Conservation (phyloP, 352 stramenopile genomes). For the Plasmopara muralis region DNA sequence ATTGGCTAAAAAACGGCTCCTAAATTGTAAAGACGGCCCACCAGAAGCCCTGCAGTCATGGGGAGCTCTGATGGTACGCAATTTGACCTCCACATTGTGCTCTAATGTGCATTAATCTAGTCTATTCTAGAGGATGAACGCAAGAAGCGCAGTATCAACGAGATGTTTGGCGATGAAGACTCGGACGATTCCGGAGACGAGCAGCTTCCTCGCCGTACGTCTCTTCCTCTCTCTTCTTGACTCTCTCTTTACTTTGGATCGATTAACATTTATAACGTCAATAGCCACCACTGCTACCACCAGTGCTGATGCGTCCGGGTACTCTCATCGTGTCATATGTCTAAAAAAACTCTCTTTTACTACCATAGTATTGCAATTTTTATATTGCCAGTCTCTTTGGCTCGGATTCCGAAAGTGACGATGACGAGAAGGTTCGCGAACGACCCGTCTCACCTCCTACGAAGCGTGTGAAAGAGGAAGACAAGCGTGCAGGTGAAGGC, state of each 20-base stretch:
- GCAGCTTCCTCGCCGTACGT: conserved; percentile 44
- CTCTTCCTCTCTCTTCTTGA: background rate
- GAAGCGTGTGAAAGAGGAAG: conserved; percentile 47
- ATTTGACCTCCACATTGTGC: background rate
- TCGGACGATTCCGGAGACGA: conserved; percentile 67
- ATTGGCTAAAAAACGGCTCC: too few relatives aligned
- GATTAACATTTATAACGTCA: background rate
- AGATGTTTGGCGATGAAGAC: conserved; percentile 84
- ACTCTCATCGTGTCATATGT: background rate
- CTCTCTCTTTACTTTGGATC: background rate
- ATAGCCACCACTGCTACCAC: conserved; percentile 25
- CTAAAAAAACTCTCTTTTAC: background rate
- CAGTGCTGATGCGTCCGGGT: conserved; percentile 71
- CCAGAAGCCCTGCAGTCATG: conserved; percentile 13
- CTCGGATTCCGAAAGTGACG: conserved; percentile 83
- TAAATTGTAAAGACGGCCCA: too few relatives aligned
- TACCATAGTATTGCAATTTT: background rate
- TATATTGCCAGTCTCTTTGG: conserved; percentile 56
- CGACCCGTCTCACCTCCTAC: conserved; percentile 32
- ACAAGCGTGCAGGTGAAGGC: conserved; percentile 20
- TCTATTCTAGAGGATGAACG: conserved; percentile 51
- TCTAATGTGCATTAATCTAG: background rate
- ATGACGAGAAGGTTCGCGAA: conserved; percentile 48
- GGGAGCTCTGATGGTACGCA: conserved; percentile 51
- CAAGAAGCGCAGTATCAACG: conserved; percentile 83